phyloP scores from a whole-genome alignment of 2,329 filamentous ascomycete species.

The Apiospora marii region DNA sequence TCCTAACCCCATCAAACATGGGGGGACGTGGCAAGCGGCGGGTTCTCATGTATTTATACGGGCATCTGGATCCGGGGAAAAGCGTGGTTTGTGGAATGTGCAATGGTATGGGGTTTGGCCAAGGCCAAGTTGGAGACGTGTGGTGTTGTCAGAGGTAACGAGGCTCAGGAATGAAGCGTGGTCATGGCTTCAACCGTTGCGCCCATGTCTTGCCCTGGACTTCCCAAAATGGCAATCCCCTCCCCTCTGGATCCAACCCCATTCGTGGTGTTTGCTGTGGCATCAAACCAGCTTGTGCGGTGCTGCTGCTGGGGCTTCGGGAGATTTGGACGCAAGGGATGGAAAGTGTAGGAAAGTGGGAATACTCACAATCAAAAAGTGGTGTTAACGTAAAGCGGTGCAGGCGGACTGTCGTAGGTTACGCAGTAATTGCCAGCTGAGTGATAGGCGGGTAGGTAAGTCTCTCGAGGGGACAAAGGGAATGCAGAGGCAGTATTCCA shows the following conservation, averaged over 20 bases:
- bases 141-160: conserved; percentile 43
- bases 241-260: conserved; percentile 21
- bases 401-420: not conserved
- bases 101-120: conserved; percentile 19
- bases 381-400: not conserved
- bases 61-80: conserved; percentile 36
- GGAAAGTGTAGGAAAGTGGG: not conserved
- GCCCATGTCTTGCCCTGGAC: conserved; percentile 24
- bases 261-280: not conserved
- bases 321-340: not conserved
- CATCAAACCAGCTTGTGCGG: not conserved
- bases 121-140: conserved; percentile 28
- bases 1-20: conserved; percentile 3
- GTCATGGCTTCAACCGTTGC: conserved; percentile 29
- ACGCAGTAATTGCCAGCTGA: not conserved
- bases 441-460: conserved; percentile 25
- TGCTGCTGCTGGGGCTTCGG: not conserved
- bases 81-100: conserved; percentile 30
- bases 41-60: conserved; percentile 36
- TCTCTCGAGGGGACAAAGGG: conserved; percentile 24
- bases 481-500: conserved; percentile 51
- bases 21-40: conserved; percentile 28
- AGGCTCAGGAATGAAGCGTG: conserved; percentile 37
- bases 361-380: not conserved
- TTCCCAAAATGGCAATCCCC: conserved; percentile 26